A percentile compares a stretch with the other conserved stretches of the same genome.
These are phyloP conservation scores for Diaporthe batatas DNA, from an alignment of 2,329 filamentous ascomycete species.

Conservation along the genomic window DNA sequence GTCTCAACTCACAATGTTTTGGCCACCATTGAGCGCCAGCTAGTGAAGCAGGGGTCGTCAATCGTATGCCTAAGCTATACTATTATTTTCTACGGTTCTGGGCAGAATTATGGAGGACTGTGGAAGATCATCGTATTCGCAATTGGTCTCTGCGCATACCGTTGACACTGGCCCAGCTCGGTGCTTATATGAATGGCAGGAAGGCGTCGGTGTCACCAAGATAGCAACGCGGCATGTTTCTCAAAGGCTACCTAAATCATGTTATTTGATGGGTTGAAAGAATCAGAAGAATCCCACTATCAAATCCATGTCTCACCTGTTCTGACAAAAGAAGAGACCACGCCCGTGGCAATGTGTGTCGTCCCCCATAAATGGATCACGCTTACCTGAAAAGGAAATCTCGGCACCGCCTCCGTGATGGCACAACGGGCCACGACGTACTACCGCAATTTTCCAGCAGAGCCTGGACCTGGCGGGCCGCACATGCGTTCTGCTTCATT, in stretches of 20 bases:
- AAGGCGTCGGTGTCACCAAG: neutral
- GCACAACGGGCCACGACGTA: slow-evolving; percentile 9
- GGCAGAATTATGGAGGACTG: neutral
- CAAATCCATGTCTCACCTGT: neutral
- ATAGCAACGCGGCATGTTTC: neutral
- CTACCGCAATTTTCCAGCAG: neutral
- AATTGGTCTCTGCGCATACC: slow-evolving; percentile 24
- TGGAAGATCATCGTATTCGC: slow-evolving; percentile 36
- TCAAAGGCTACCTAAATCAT: neutral
- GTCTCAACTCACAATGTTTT: slow-evolving; percentile 10
- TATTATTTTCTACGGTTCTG: slow-evolving; percentile 14
- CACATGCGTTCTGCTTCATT: slow-evolving; percentile 10
- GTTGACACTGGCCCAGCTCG: neutral
- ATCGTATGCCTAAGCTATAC: neutral
- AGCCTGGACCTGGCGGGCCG: slow-evolving; percentile 13
- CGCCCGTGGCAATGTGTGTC: neutral
- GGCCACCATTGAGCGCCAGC: slow-evolving; percentile 16
- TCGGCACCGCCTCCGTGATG: slow-evolving; percentile 39
- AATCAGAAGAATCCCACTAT: neutral
- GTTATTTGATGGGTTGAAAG: neutral
- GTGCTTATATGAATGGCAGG: neutral
- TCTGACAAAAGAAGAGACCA: neutral
- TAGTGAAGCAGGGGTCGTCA: neutral
- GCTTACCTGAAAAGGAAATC: slow-evolving; percentile 39
- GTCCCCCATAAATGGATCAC: neutral